phyloP scores from a whole-genome alignment of 148 eudicot species.

The Rhododendron simsii region DNA sequence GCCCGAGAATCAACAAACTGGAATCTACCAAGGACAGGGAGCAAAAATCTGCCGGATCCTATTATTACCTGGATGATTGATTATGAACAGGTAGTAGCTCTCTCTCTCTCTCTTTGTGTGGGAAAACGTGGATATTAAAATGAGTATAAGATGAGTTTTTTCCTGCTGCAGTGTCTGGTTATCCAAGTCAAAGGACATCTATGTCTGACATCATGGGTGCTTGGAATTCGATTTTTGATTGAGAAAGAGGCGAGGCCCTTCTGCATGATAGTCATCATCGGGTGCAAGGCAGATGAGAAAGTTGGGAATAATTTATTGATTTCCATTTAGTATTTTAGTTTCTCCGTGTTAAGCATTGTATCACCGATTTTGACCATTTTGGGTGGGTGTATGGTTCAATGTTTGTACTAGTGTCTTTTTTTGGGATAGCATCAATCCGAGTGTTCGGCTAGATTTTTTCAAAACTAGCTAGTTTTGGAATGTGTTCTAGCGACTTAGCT shows the following conservation, averaged over 20 bases:
- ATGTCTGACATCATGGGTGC: background rate
- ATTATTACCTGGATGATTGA: slow-evolving; percentile 49
- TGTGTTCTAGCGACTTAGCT: too few species aligned
- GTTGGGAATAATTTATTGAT: background rate
- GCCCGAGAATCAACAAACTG: slow-evolving; percentile 86
- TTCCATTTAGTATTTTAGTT: background rate
- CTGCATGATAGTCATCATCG: background rate
- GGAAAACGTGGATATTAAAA: background rate
- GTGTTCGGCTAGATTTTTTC: background rate
- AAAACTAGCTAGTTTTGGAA: background rate
- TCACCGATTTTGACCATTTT: background rate
- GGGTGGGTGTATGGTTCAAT: background rate
- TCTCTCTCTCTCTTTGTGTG: background rate
- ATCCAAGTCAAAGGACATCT: background rate
- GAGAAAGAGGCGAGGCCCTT: background rate
- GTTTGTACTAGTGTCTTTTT: background rate
- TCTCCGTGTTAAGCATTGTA: background rate
- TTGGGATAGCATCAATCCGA: background rate
- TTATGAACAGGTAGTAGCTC: slow-evolving; percentile 21
- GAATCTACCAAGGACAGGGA: slow-evolving; percentile 95
- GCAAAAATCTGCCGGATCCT: slow-evolving; percentile 91
- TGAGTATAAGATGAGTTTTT: background rate
- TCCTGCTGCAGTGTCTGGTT: background rate
- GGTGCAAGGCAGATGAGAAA: background rate
- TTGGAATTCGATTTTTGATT: background rate